Evolutionary conservation across 352 stramenopile species (phyloP).

Genomic region (Phytophthora boehmeriae): DNA sequence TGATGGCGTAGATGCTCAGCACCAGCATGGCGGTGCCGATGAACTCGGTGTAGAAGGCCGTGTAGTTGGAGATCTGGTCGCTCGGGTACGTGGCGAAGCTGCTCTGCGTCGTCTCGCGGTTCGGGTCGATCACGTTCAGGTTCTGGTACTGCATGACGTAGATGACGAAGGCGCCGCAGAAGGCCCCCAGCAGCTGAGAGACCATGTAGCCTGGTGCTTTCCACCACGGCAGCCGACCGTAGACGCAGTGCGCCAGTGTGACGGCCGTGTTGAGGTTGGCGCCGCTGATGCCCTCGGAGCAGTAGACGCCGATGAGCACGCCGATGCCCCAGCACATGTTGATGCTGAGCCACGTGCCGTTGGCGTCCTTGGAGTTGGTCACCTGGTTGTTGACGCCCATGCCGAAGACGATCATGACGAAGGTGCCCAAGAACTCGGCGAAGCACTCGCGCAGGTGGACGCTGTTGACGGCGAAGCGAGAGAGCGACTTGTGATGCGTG

Average conservation of each 20-base stretch:
- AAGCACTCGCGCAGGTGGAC: slow-evolving; percentile 45
- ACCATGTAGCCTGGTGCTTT: slow-evolving; percentile 51
- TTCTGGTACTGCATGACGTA: slow-evolving; percentile 53
- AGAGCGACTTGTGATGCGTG: not conserved
- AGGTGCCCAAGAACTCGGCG: slow-evolving; percentile 52
- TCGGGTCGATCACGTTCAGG: slow-evolving; percentile 48
- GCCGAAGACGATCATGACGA: slow-evolving; percentile 60
- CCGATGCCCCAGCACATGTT: slow-evolving; percentile 54
- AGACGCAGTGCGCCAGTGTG: slow-evolving; percentile 49
- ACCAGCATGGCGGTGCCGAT: slow-evolving; percentile 60
- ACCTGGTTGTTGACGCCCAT: slow-evolving; percentile 66
- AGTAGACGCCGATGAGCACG: slow-evolving; percentile 55
- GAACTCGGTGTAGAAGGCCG: slow-evolving; percentile 60
- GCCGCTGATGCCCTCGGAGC: slow-evolving; percentile 43
- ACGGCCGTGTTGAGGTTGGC: slow-evolving; percentile 64
- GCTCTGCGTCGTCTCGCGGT: slow-evolving; percentile 38
- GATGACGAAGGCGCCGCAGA: slow-evolving; percentile 42
- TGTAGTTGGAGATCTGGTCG: slow-evolving; percentile 43
- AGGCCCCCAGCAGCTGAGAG: slow-evolving; percentile 45
- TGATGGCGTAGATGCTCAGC: slow-evolving; percentile 52
- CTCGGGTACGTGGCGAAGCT: slow-evolving; percentile 54
- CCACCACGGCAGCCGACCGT: slow-evolving; percentile 43
- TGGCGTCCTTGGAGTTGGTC: slow-evolving; percentile 38
- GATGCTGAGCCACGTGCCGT: slow-evolving; percentile 64
- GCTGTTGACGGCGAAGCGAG: slow-evolving; percentile 25